Percentiles rank a stretch among this genome's conserved stretches.
These are phyloP conservation scores for Fusarium ramigenum DNA, from an alignment of 2,329 filamentous ascomycete species.

Conservation along the genomic window DNA sequence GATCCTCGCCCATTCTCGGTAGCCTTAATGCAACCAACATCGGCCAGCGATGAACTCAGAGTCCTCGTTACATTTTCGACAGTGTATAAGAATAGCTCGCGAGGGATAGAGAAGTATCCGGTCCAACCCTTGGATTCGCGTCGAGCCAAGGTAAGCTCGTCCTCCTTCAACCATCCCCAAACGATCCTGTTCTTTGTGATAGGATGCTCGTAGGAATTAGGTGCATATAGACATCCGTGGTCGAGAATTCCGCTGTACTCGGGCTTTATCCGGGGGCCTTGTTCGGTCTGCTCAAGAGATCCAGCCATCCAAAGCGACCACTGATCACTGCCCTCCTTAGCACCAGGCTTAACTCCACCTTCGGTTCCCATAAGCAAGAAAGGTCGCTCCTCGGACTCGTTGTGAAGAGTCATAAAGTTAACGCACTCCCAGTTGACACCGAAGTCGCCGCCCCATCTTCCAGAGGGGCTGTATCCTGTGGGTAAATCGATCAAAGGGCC, in stretches of 20 bases:
- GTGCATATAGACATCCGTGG: conserved; percentile 59
- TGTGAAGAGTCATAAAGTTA: conserved; percentile 55
- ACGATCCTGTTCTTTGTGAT: conserved; percentile 52
- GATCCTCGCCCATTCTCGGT: conserved; percentile 9
- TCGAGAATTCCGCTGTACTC: conserved; percentile 57
- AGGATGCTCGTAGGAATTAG: conserved; percentile 59
- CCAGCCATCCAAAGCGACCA: conserved; percentile 56
- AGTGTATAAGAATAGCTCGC: conserved; percentile 53
- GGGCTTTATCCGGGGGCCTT: conserved; percentile 44
- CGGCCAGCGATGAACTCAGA: conserved; percentile 47
- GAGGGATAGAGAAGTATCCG: conserved; percentile 57
- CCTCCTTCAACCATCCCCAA: conserved; percentile 62
- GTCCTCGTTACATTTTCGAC: conserved; percentile 50
- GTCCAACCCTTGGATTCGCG: conserved; percentile 60
- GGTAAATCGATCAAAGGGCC: conserved; percentile 54
- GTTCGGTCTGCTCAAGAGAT: conserved; percentile 24
- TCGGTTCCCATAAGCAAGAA: conserved; percentile 59
- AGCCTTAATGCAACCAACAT: conserved; percentile 54
- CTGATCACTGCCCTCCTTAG: conserved; percentile 18
- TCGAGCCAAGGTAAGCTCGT: conserved; percentile 55
- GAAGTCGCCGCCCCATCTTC: conserved; percentile 59
- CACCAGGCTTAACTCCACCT: conserved; percentile 45
- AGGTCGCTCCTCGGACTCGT: conserved; percentile 43
- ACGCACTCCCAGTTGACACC: conserved; percentile 62
- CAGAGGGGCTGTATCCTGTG: conserved; percentile 48